These are phyloP conservation scores for Fragaria iinumae DNA, from an alignment of 306 rosid genomes.

Conservation along the genomic window DNA sequence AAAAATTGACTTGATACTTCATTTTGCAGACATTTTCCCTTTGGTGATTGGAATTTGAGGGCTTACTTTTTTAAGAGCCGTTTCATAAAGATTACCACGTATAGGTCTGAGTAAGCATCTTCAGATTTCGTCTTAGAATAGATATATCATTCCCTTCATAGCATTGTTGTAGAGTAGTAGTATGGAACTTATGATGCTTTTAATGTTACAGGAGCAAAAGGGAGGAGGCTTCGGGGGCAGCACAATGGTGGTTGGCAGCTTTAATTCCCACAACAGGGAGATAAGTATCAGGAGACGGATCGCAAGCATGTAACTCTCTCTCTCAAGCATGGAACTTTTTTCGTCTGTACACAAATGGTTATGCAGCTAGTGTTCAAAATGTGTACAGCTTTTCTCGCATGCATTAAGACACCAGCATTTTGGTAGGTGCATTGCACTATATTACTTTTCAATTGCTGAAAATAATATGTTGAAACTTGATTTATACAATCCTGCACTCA, in stretches of 20 bases:
- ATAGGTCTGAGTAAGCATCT: neutral
- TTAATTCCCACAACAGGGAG: slow-evolving; percentile 68
- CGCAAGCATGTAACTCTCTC: slow-evolving; percentile 63
- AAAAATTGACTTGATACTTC: neutral
- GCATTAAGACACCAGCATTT: neutral
- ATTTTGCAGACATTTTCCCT: neutral
- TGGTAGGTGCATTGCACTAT: neutral
- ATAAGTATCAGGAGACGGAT: slow-evolving; percentile 71
- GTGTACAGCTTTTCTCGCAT: neutral
- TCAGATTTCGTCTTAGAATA: neutral
- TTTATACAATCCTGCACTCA: neutral
- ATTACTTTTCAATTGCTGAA: neutral
- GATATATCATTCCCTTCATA: neutral
- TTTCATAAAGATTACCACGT: no score
- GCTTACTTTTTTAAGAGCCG: neutral
- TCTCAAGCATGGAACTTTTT: neutral
- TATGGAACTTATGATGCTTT: slow-evolving; percentile 1
- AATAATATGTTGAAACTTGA: neutral
- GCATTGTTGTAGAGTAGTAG: neutral
- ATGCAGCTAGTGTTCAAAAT: neutral
- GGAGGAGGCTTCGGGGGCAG: neutral
- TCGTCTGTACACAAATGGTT: neutral
- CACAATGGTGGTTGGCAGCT: slow-evolving; percentile 58
- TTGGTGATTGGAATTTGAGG: neutral
- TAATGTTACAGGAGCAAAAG: slow-evolving; percentile 16